These are phyloP conservation scores for Trichophaea hybrida DNA, from an alignment of 2,329 filamentous ascomycete species.

Conservation along the genomic window DNA sequence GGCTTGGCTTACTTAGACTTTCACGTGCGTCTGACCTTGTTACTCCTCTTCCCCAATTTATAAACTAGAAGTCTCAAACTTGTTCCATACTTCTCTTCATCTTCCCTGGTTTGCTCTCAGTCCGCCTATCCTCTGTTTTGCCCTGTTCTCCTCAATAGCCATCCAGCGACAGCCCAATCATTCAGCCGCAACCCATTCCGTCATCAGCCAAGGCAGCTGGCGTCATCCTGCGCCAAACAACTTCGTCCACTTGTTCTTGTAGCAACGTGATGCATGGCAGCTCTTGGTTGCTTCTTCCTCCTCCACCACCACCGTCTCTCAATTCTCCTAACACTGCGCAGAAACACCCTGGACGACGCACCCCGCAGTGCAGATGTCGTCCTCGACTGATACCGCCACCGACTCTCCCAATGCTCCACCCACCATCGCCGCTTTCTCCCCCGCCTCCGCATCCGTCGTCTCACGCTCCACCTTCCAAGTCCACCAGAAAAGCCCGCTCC, in stretches of 20 bases:
- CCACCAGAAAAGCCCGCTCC: conserved; percentile 85
- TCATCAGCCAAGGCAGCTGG: background rate
- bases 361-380: background rate
- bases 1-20: no score
- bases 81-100: no score
- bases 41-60: no score
- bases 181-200: background rate
- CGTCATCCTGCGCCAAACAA: background rate
- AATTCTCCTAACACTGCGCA: background rate
- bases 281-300: conserved; percentile 18
- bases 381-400: background rate
- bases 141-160: no score
- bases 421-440: conserved; percentile 82
- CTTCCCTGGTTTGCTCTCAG: no score
- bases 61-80: no score
- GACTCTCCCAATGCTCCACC: conserved; percentile 39
- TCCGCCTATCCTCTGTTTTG: no score
- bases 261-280: conserved; percentile 18
- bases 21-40: no score
- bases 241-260: background rate
- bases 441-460: conserved; percentile 57
- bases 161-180: no score
- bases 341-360: conserved; percentile 20
- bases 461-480: conserved; percentile 71
- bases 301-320: background rate